Evolutionary conservation across 768 basidiomycete genomes (phyloP).

Genomic region (Sporobolomyces phaffii): DNA sequence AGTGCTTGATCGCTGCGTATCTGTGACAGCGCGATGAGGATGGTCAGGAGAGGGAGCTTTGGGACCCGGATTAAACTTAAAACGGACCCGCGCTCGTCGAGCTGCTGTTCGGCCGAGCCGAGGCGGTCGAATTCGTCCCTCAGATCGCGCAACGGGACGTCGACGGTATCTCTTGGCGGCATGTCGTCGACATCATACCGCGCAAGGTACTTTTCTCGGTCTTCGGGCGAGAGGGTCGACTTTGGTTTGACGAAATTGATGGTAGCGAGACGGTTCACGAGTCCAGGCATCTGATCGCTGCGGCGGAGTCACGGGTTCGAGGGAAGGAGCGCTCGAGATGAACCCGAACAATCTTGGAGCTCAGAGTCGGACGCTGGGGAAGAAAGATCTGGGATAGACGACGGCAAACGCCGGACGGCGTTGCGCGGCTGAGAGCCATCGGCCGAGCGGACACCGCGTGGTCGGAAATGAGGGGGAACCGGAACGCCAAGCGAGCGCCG

Average conservation of each 20-base stretch:
- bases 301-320: too few relatives aligned
- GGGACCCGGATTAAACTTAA: too few relatives aligned
- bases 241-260: slow-evolving; percentile 6
- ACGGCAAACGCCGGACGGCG: too few relatives aligned
- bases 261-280: neutral
- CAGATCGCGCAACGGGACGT: slow-evolving; percentile 1
- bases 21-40: too few relatives aligned
- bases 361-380: neutral
- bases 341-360: neutral
- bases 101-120: neutral
- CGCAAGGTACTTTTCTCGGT: neutral
- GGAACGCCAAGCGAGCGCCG: too few relatives aligned
- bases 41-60: too few relatives aligned
- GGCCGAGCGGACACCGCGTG: too few relatives aligned
- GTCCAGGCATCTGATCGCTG: slow-evolving; percentile 16
- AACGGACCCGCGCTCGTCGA: slow-evolving; percentile 20
- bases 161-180: neutral
- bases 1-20: slow-evolving; percentile 16
- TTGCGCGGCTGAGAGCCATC: too few relatives aligned
- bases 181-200: slow-evolving; percentile 13
- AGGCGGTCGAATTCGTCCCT: neutral
- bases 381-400: too few relatives aligned
- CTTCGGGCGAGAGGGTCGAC: neutral
- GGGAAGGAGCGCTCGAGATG: too few relatives aligned
- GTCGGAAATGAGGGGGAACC: too few relatives aligned